Evolutionary conservation across 495 filamentous ascomycete species (phyloP), one percentile per base, ranked within the genome.

Genomic region (Annulohypoxylon maeteangense): DNA sequence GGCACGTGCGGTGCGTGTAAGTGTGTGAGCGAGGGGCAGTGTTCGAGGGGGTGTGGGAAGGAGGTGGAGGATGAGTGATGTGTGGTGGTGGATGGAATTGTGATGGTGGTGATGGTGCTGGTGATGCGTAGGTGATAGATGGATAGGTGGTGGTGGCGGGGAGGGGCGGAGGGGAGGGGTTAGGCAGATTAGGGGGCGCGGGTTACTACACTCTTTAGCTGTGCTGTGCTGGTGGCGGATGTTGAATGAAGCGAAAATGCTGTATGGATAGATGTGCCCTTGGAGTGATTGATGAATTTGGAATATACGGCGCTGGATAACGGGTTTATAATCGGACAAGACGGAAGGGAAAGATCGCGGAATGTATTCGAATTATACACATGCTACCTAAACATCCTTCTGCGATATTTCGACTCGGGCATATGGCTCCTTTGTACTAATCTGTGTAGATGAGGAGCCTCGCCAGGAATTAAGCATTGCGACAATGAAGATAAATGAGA

Each of bases 1-100:
- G 73, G 73, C 27, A 75, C 70, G 38, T 72, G 70, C 60, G 29
- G 44, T 4, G 73, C 58, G 7, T 75, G 72, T 31, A 51, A 38
- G 50, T 75, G 73, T 4, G 48, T 72, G 7, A 66, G 42, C 22
- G 59, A 16, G 7, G 72, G 68, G 31, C 60, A 68, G 59, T 74
- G 72, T 36, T 63, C 63, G 25, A 27, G 63, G 25, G 60, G 68
- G 8, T 74, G 72, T n/a, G 71, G 71, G n/a, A 45, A 63, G 14
- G 44, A 22, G 3, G 12, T 7, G 32, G 34, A 25, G 31, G 27
- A 29, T 29, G 27, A 29, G 27, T 29, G 27, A 29, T 29, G 6
- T 29, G 27, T 29, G 27, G 27, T 29, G 27, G 27, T 6, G 6
- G 27, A 6, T 2, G 3, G 27, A 6, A 29, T 29, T 2, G 27